Evolutionary conservation across 805 yeast species (phyloP).

Genomic region (Candida nitratophila): DNA sequence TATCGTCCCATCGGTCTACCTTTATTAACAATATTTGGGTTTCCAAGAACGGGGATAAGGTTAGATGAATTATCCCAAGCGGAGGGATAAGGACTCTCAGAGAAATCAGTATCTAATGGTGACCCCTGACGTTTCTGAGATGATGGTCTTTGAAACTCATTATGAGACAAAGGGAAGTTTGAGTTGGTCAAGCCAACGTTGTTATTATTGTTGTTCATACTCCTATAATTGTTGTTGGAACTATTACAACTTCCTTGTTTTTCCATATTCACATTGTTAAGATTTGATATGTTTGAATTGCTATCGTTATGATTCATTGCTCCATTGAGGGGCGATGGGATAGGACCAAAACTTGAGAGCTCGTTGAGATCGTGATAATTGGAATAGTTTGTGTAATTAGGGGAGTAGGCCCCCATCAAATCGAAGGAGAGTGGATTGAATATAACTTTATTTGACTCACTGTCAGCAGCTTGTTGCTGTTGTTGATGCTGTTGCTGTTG

Average conservation of each 20-base stretch:
- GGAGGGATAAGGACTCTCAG: neutral
- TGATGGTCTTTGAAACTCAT: neutral
- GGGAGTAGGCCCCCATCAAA: slow-evolving; percentile 2
- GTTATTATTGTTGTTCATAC: too few species aligned
- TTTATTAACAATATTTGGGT: neutral
- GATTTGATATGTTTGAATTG: neutral
- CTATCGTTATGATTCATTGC: neutral
- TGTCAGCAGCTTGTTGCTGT: neutral
- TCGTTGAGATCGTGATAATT: neutral
- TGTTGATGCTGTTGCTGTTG: slow-evolving; percentile 1
- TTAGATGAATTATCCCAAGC: neutral
- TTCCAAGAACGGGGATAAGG: neutral
- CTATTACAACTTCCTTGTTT: neutral
- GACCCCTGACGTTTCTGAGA: neutral
- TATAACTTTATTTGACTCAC: slow-evolving; percentile 9
- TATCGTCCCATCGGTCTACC: neutral
- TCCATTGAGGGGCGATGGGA: neutral
- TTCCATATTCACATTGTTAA: neutral
- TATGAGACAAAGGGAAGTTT: neutral
- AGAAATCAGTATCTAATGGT: too few species aligned
- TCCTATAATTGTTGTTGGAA: too few species aligned
- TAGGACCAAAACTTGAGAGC: neutral
- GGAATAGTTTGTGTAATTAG: neutral
- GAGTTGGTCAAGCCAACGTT: too few species aligned
- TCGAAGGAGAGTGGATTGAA: slow-evolving; percentile 23